phyloP scores from a whole-genome alignment of 768 basidiomycete species.

The Mycena leptocephala region DNA sequence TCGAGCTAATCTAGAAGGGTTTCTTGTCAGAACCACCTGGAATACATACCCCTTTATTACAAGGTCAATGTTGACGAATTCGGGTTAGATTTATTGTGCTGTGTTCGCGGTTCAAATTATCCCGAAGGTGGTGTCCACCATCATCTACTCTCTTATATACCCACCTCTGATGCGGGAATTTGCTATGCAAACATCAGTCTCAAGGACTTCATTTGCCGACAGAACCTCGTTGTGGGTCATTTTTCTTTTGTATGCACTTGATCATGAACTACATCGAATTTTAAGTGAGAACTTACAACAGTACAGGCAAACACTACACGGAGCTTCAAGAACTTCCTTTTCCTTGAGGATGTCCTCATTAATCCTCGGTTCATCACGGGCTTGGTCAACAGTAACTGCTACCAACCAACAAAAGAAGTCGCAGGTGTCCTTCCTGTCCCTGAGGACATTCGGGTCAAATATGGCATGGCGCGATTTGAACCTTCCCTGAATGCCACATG shows the following conservation, averaged over 20 bases:
- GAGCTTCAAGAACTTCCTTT: constrained; percentile 27
- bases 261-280: not conserved
- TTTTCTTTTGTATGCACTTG: not conserved
- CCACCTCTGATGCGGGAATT: constrained; percentile 41
- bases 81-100: no score
- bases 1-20: constrained; percentile 42
- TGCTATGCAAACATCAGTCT: constrained; percentile 39
- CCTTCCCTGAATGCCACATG: no score
- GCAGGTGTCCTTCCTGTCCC: no score
- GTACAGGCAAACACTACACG: constrained; percentile 34
- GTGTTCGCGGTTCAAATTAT: constrained; percentile 54
- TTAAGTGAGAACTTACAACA: constrained; percentile 28
- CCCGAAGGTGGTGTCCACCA: constrained; percentile 56
- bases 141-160: constrained; percentile 40
- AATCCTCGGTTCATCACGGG: not conserved
- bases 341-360: constrained; percentile 6
- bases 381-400: not conserved
- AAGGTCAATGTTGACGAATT: no score
- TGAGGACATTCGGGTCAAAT: no score
- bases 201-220: constrained; percentile 37
- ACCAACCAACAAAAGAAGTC: not conserved
- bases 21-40: constrained; percentile 43
- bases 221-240: constrained; percentile 47
- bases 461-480: no score
- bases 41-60: no score